Conservation (phyloP, 768 basidiomycete genomes). For the Calvatia gigantea region DNA sequence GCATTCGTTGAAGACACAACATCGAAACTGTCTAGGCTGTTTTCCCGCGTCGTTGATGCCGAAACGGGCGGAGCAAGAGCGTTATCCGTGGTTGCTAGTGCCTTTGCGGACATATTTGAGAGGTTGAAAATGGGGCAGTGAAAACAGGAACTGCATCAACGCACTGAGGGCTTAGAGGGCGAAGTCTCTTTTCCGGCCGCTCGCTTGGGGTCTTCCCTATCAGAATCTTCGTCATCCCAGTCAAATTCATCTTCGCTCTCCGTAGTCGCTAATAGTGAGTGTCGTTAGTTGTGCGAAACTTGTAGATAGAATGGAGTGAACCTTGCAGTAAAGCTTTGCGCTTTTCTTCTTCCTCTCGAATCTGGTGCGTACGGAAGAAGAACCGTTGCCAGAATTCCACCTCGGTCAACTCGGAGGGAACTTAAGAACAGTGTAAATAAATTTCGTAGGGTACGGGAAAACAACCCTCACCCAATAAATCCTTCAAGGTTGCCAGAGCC, state of each 20-base stretch:
- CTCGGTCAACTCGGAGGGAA: conserved; percentile 60
- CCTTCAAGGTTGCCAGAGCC: conserved; percentile 48
- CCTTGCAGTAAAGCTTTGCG: conserved; percentile 77
- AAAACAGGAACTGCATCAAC: not conserved
- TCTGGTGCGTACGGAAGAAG: conserved; percentile 86
- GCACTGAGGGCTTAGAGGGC: conserved; percentile 6
- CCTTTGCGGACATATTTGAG: not conserved
- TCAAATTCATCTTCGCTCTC: conserved; percentile 85
- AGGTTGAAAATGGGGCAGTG: conserved; percentile 9
- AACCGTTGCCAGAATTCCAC: conserved; percentile 84
- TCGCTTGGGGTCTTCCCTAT: conserved; percentile 51
- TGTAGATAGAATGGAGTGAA: conserved; percentile 24
- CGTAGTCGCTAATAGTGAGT: conserved; percentile 39
- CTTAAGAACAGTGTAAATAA: conserved; percentile 40
- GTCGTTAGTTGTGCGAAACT: not conserved
- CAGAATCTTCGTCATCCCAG: conserved; percentile 93
- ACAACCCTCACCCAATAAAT: conserved; percentile 50
- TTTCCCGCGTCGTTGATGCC: conserved; percentile 45
- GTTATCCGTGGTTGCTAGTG: conserved; percentile 11
- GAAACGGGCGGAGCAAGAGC: conserved; percentile 27
- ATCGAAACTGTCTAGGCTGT: conserved; percentile 68
- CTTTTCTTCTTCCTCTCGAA: conserved; percentile 72
- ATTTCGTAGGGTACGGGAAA: not conserved
- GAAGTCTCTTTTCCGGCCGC: conserved; percentile 8
- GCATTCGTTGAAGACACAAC: conserved; percentile 56